phyloP scores from a whole-genome alignment of 1,284 basidiomycete genomes.

The Cystobasidium slooffiae region DNA sequence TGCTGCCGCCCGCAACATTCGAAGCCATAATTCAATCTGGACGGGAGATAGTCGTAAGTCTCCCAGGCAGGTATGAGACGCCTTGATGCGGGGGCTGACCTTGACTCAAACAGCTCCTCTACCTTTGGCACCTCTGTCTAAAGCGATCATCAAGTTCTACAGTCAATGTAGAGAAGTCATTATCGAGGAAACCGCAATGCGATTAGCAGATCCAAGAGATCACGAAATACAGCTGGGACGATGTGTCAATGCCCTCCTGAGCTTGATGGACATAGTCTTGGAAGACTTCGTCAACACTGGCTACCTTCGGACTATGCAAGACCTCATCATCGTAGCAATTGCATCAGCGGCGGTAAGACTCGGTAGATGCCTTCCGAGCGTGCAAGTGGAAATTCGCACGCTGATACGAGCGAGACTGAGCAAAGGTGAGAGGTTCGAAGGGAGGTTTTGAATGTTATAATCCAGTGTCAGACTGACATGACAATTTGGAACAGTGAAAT shows the following conservation, averaged over 20 bases:
- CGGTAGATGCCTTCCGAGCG: constrained; percentile 4
- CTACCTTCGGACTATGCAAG: constrained; percentile 22
- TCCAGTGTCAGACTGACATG: too few relatives aligned
- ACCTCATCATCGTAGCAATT: constrained; percentile 19
- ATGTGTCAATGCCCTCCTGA: constrained; percentile 2
- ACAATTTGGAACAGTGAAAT: background rate
- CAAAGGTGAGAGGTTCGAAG: background rate
- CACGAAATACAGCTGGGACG: constrained; percentile 8
- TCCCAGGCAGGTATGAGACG: too few relatives aligned
- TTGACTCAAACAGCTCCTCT: background rate
- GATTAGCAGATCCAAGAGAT: background rate
- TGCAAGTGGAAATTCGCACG: background rate
- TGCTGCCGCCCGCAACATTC: constrained; percentile 5
- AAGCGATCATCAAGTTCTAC: constrained; percentile 14
- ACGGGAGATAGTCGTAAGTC: constrained; percentile 2
- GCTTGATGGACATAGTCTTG: constrained; percentile 4
- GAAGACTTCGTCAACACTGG: constrained; percentile 8
- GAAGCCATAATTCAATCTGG: background rate
- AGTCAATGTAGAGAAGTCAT: constrained; percentile 28
- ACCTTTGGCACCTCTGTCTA: background rate
- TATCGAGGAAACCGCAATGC: constrained; percentile 17
- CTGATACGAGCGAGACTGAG: background rate
- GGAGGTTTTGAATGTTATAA: too few relatives aligned
- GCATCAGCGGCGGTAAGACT: constrained; percentile 2
- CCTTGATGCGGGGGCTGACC: background rate